A percentile compares a stretch with the other conserved stretches of the same genome.
phyloP scores from a whole-genome alignment of 2,329 filamentous ascomycete species.

The Cercospora zeae-maydis region DNA sequence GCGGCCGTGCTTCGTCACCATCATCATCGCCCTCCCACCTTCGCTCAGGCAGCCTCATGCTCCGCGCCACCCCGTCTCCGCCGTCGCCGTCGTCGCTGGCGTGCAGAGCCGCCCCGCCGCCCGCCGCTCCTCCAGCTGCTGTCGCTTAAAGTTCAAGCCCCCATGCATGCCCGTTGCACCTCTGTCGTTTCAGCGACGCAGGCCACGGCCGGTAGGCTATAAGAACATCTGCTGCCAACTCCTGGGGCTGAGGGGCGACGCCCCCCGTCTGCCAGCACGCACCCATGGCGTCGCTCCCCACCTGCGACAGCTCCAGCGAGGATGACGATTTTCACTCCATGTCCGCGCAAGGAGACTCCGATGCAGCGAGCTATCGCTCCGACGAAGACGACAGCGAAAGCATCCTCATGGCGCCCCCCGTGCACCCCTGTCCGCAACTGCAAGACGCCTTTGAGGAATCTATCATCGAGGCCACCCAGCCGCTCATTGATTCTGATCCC shows the following conservation, averaged over 20 bases:
- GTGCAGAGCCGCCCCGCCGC: not conserved
- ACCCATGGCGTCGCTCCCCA: slow-evolving; percentile 22
- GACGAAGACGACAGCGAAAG: slow-evolving; percentile 8
- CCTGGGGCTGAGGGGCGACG: not conserved
- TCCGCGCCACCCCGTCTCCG: not conserved
- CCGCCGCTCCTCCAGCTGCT: not conserved
- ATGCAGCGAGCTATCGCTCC: not conserved
- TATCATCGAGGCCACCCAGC: slow-evolving; percentile 64
- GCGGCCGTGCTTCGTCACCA: not conserved
- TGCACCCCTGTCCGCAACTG: slow-evolving; percentile 71
- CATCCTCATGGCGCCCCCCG: slow-evolving; percentile 40
- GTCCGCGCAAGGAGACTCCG: slow-evolving; percentile 17
- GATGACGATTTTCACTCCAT: slow-evolving; percentile 31
- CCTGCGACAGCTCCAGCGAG: slow-evolving; percentile 19
- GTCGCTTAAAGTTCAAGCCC: slow-evolving; percentile 6
- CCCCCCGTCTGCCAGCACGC: not conserved
- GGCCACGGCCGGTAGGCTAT: not conserved
- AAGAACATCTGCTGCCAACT: not conserved
- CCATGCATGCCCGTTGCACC: slow-evolving; percentile 4
- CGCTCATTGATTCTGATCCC: slow-evolving; percentile 37
- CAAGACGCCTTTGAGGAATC: slow-evolving; percentile 82
- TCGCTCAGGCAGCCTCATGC: not conserved
- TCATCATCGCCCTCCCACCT: not conserved
- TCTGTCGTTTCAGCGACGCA: slow-evolving; percentile 12
- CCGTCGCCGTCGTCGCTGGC: not conserved